Percentiles rank a stretch among this genome's conserved stretches.
These are phyloP conservation scores for Telfairia occidentalis DNA, from an alignment of 331 rosid species.

Conservation along the genomic window DNA sequence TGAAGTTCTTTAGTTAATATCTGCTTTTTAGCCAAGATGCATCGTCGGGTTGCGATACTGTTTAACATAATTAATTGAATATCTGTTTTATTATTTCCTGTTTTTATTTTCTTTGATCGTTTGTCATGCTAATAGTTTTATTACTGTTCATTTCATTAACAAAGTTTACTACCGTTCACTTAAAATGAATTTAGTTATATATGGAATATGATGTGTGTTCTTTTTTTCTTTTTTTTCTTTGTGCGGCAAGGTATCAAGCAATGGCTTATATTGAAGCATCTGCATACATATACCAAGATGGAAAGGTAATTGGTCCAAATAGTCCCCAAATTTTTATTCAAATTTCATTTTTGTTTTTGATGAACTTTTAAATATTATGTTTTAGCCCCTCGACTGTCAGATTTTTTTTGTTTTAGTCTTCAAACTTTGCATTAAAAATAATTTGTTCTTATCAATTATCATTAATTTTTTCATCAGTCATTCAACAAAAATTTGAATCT, in stretches of 20 bases:
- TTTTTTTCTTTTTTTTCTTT: not conserved
- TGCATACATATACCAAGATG: constrained; percentile 92
- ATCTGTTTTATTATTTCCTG: not conserved
- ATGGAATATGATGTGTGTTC: not conserved
- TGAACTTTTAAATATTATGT: not conserved
- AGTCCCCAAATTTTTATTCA: not conserved
- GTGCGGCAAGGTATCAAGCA: constrained; percentile 80
- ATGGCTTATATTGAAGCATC: constrained; percentile 97
- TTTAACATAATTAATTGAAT: not conserved
- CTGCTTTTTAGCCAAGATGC: not conserved
- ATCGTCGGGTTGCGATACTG: not conserved
- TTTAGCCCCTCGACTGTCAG: not conserved
- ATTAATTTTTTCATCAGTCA: not conserved
- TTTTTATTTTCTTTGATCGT: constrained; percentile 1
- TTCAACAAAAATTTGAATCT: not conserved
- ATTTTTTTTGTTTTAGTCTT: not conserved
- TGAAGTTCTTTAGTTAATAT: not conserved
- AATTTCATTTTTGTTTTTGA: not conserved
- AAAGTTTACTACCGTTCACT: not conserved
- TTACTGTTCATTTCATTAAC: not conserved
- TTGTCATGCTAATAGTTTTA: not conserved
- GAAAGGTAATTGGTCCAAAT: constrained; percentile 45
- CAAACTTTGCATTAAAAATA: not conserved
- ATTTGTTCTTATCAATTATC: not conserved
- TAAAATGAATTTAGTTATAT: not conserved